Conservation (phyloP, 2,329 filamentous ascomycete genomes). For the Pyricularia pennisetigena region DNA sequence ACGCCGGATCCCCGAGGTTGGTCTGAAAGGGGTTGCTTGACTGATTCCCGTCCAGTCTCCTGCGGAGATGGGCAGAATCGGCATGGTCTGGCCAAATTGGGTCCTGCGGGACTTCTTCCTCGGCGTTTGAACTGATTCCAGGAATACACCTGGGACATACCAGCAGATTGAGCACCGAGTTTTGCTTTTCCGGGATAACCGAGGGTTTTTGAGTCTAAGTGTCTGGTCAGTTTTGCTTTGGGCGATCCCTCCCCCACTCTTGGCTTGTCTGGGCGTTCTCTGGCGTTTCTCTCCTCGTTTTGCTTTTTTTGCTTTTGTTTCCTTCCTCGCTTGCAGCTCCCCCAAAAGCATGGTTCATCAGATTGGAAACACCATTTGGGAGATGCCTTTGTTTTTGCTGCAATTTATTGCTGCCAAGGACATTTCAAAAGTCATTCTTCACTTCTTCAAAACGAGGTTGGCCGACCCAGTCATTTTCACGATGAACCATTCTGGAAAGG, state of each 20-base stretch:
- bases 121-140: background rate
- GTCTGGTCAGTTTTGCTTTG: conserved; percentile 2
- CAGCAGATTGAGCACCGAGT: background rate
- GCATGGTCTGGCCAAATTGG: background rate
- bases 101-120: background rate
- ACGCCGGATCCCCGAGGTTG: conserved; percentile 48
- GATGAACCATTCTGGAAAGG: conserved; percentile 20
- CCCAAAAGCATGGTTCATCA: conserved; percentile 27
- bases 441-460: conserved; percentile 39
- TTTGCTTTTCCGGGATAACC: background rate
- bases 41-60: background rate
- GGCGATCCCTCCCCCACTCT: background rate
- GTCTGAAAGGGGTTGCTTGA: conserved; percentile 29
- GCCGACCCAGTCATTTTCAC: conserved; percentile 32
- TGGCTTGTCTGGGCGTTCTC: conserved; percentile 3
- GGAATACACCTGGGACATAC: background rate
- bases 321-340: conserved; percentile 28
- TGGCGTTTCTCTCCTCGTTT: conserved; percentile 3
- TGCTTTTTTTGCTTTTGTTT: conserved; percentile 10
- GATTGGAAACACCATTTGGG: conserved; percentile 41
- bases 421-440: conserved; percentile 23
- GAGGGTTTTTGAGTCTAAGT: conserved; percentile 1
- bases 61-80: background rate
- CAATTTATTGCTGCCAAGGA: background rate
- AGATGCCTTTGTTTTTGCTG: conserved; percentile 21